Evolutionary conservation across 2,329 filamentous ascomycete genomes (phyloP).

Genomic region (Colletotrichum magnum): DNA sequence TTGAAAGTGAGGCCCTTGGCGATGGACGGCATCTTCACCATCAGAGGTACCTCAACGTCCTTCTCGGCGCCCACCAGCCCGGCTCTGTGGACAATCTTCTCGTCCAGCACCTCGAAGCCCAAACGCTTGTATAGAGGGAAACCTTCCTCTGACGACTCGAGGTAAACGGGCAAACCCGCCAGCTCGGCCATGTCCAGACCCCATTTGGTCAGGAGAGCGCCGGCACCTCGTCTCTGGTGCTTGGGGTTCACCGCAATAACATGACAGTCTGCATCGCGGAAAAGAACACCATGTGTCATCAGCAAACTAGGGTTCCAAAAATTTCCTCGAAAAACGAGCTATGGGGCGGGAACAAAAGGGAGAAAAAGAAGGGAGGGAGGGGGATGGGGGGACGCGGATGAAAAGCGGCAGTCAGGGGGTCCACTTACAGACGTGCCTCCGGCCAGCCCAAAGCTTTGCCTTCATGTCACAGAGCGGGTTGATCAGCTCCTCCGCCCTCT

Average conservation of each 20-base stretch:
- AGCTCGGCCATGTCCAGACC: conserved; percentile 53
- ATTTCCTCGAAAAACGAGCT: background rate
- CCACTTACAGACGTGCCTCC: conserved; percentile 58
- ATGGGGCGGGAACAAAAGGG: conserved; percentile 13
- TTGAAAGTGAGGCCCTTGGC: conserved; percentile 51
- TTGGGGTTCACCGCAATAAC: conserved; percentile 60
- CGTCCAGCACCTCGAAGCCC: conserved; percentile 57
- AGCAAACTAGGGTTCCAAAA: conserved; percentile 17
- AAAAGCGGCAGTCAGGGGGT: conserved; percentile 8
- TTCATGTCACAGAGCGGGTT: conserved; percentile 57
- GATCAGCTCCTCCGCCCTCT: conserved; percentile 59
- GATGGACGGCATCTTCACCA: conserved; percentile 57
- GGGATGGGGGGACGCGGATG: background rate
- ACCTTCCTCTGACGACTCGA: conserved; percentile 60
- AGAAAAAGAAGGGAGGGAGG: background rate
- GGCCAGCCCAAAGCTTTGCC: conserved; percentile 56
- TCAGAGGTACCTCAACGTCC: conserved; percentile 57
- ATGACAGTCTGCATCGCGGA: conserved; percentile 51
- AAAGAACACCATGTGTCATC: conserved; percentile 26
- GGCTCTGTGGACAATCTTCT: conserved; percentile 55
- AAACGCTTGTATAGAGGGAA: conserved; percentile 60
- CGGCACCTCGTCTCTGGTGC: conserved; percentile 59
- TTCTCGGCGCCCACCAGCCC: conserved; percentile 51
- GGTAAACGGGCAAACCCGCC: conserved; percentile 58
- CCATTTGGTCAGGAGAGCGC: conserved; percentile 57